Base-by-base conservation (phyloP, 208 protist genomes). In the Crithidia sp. region DNA sequence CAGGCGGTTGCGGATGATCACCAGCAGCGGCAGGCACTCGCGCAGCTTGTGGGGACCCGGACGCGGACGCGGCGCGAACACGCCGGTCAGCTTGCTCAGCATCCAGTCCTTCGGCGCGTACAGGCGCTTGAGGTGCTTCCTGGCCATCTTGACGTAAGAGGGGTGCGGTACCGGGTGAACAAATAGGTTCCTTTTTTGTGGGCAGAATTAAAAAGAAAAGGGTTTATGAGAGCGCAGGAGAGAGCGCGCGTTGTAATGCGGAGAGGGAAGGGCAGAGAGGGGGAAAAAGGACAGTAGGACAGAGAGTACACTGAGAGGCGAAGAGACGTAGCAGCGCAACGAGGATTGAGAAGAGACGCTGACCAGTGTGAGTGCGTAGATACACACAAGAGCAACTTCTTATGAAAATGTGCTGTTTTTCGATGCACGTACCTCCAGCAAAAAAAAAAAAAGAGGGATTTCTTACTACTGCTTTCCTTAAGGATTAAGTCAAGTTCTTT, bases 51-150 rank as follows among this genome's bases (percentile, higher is more conserved):
- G 99, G 64, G 99, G 98, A 71, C 99, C 99, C 64, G 95, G 40
- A 17, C 95, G 95, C 41, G 99, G 98, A 67, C 93, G 90, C 67
- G 99, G 99, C 10, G 99, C 98, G 64, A 91, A 99, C 62, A 97
- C 88, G 73, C 99, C 99, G 64, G 95, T 94, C 66, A 99, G 92
- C 92, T 99, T 99, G 91, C 97, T 97, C 56, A 99, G 91, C 98
- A 99, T 99, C 99, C 99, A 99, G 88, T 99, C 97, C 73, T 94
- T 95, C 68, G 99, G 99, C 59, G 99, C 99, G 82, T 91, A 95
- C 57, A 99, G 84, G 82, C 99, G 97, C 96, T 99, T 99, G 62
- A 99, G 83, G 94, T 99, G 99, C 84, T 99, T 99, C 93, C 99
- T 99, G 71, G 98, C 97, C 91, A 95, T 95, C 45, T 81, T 91